Evolutionary conservation across 2,329 filamentous ascomycete genomes (phyloP).

Genomic region (Chalaropsis thielavioides): DNA sequence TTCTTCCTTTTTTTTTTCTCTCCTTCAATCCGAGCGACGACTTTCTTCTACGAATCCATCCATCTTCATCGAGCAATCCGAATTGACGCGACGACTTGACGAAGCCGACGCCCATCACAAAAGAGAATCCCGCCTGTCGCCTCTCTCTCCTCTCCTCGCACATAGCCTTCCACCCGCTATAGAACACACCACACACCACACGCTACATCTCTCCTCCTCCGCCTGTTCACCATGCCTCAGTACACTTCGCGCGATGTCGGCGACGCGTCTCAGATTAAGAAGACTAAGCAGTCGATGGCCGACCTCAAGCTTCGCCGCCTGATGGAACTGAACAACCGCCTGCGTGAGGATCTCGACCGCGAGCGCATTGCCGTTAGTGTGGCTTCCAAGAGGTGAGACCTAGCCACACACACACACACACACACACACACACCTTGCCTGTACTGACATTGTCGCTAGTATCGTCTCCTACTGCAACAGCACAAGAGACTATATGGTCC

Average conservation of each 20-base stretch:
- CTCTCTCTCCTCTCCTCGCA: not conserved
- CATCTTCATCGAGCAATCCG: not conserved
- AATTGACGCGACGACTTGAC: constrained; percentile 2
- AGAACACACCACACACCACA: not conserved
- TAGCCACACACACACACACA: not conserved
- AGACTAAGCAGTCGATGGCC: constrained; percentile 98
- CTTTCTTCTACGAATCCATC: not conserved
- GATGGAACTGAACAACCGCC: constrained; percentile 89
- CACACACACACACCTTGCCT: not conserved
- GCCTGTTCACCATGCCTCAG: constrained; percentile 40
- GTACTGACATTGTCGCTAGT: constrained; percentile 33
- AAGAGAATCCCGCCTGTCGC: not conserved
- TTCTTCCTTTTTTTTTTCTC: not conserved
- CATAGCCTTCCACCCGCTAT: not conserved
- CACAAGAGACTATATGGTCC: constrained; percentile 98
- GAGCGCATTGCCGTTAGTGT: constrained; percentile 93
- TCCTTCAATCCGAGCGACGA: not conserved
- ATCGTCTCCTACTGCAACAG: constrained; percentile 97
- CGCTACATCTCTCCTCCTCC: not conserved
- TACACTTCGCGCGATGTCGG: constrained; percentile 54
- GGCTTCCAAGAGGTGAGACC: constrained; percentile 64
- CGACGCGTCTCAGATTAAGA: constrained; percentile 57
- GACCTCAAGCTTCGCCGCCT: constrained; percentile 92
- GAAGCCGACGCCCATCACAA: not conserved
- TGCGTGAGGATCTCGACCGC: constrained; percentile 90